phyloP scores from a whole-genome alignment of 768 basidiomycete species.

The Tylopilus sp. region DNA sequence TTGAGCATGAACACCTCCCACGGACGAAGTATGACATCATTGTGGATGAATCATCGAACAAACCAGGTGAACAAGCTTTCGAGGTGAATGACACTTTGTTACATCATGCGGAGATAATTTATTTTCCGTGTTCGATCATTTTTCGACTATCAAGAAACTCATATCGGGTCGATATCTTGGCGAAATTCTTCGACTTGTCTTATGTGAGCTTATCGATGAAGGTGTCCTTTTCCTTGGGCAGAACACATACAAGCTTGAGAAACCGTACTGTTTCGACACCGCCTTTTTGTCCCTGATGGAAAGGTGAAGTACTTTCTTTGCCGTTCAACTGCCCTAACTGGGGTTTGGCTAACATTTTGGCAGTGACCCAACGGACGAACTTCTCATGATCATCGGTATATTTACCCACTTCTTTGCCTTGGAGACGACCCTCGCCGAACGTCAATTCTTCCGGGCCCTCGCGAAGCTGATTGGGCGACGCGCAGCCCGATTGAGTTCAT shows the following conservation, averaged over 20 bases:
- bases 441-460: conserved; percentile 94
- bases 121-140: background rate
- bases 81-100: conserved; percentile 49
- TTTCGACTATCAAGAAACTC: conserved; percentile 60
- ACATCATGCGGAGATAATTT: background rate
- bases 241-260: conserved; percentile 97
- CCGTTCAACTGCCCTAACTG: background rate
- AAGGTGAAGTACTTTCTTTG: conserved; percentile 45
- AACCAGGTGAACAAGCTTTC: conserved; percentile 92
- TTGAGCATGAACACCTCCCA: conserved; percentile 90
- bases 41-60: conserved; percentile 94
- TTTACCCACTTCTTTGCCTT: conserved; percentile 96
- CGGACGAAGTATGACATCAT: conserved; percentile 91
- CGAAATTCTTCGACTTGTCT: conserved; percentile 91
- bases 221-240: conserved; percentile 98
- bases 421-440: conserved; percentile 94
- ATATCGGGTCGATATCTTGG: conserved; percentile 95
- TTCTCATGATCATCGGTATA: conserved; percentile 94
- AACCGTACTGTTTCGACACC: conserved; percentile 89
- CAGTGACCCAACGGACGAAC: conserved; percentile 94
- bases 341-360: conserved; percentile 1
- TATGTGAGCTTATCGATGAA: conserved; percentile 94
- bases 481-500: conserved; percentile 87
- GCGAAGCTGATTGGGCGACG: conserved; percentile 86
- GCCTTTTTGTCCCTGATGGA: conserved; percentile 98